These are phyloP conservation scores for Nymphaea thermarum DNA, from an alignment of 164 flowering plant species.

Conservation along the genomic window DNA sequence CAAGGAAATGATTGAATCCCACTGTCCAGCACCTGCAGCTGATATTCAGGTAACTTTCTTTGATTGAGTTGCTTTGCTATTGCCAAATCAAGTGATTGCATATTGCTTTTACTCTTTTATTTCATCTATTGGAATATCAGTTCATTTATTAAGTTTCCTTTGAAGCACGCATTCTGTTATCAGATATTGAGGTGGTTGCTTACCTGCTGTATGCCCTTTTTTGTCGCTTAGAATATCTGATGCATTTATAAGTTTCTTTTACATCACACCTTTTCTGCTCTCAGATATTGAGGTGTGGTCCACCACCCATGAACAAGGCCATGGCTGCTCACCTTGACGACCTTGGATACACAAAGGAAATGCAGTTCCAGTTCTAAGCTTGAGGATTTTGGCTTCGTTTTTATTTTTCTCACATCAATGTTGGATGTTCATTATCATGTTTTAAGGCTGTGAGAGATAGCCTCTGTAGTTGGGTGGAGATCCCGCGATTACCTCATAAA, in stretches of 20 bases:
- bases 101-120: too few relatives aligned
- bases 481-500: background rate
- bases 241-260: too few relatives aligned
- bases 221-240: too few relatives aligned
- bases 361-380: constrained; percentile 82
- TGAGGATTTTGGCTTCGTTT: background rate
- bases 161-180: background rate
- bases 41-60: constrained; percentile 50
- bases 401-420: background rate
- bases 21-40: constrained; percentile 84
- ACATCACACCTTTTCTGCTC: background rate
- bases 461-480: background rate
- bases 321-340: constrained; percentile 77
- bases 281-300: constrained; percentile 87
- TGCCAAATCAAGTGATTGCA: too few relatives aligned
- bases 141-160: too few relatives aligned
- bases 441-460: too few relatives aligned
- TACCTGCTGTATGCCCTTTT: too few relatives aligned
- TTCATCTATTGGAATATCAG: too few relatives aligned
- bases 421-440: background rate
- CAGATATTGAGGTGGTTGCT: constrained; percentile 32
- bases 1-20: constrained; percentile 87
- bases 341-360: constrained; percentile 54
- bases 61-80: background rate
- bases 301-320: constrained; percentile 98